Evolutionary conservation across 208 protist genomes (phyloP), one percentile per base, ranked within the genome.

Genomic region (Borovskyia barvae): DNA sequence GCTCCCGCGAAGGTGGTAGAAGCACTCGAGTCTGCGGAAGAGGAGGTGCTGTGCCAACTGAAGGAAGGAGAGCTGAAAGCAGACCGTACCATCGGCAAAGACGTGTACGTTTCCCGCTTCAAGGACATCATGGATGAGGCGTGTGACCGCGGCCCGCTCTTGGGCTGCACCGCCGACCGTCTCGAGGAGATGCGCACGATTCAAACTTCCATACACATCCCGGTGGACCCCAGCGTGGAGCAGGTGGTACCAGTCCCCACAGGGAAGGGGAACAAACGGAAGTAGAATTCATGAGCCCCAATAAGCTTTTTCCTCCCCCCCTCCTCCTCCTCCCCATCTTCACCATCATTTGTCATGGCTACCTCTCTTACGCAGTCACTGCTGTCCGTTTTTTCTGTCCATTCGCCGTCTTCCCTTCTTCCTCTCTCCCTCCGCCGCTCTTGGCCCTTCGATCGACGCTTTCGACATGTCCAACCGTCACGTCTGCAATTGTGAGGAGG

Each of bases 71-170:
- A 64, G 26, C 40, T 72, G 29, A 25, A 7, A 7, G 48, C 11
- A 22, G 56, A 61, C 17, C 53, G 58, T 12, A 12, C 17, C 24
- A 32, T 29, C 8, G 33, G 30, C 11, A 43, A 43, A 3, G 45
- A 14, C 22, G 28, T 56, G 22, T 48, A 50, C 35, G 56, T 43
- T 3, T 2, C 43, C 4, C 37, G 39, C 4, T 77, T 85, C 42
- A 40, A 56, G 33, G 45, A 66, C 20, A 66, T 59, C 0, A 60
- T 90, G 19, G 76, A 90, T 41, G 68, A 70, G 32, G 76, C 69
- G 28, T 86, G 76, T 48, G 54, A 71, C 30, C 57, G 88, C 5
- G 77, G 78, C 0, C 77, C 90, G n/a, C 51, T 94, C 5, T 75
- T 72, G 3, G 71, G 76, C 8, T 77, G 85, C 49, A 40, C 65